Evolutionary conservation across 805 yeast species (phyloP).

Genomic region (Cyberlindnera saturnus): DNA sequence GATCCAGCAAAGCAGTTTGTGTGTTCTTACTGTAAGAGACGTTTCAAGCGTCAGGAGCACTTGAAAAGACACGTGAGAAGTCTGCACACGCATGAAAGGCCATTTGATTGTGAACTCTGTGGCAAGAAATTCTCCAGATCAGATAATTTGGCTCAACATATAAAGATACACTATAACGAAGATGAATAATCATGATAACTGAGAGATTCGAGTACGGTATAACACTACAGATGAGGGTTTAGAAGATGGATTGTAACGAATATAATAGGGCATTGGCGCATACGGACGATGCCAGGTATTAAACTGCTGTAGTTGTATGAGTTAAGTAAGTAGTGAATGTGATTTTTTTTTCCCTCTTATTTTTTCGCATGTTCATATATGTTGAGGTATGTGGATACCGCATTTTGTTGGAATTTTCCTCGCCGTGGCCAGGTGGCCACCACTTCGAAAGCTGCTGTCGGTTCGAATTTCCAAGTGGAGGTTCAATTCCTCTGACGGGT

Average conservation of each 20-base stretch:
- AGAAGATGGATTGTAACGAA: not conserved
- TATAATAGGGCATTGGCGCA: not conserved
- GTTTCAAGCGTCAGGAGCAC: conserved; percentile 73
- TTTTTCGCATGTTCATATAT: no score
- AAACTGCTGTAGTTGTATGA: no score
- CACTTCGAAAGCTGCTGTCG: conserved; percentile 5
- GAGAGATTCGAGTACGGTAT: no score
- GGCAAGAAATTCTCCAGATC: conserved; percentile 59
- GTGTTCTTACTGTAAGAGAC: conserved; percentile 58
- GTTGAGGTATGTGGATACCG: not conserved
- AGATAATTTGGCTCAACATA: conserved; percentile 62
- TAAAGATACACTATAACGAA: conserved; percentile 43
- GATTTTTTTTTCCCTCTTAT: no score
- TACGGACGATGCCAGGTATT: no score
- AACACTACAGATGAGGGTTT: no score
- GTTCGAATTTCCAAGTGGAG: conserved; percentile 14
- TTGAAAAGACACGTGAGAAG: conserved; percentile 69
- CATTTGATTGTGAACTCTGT: conserved; percentile 56
- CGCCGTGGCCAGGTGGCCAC: conserved; percentile 17
- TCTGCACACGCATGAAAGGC: conserved; percentile 68
- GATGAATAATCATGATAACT: conserved; percentile 2
- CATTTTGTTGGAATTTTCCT: conserved; percentile 8
- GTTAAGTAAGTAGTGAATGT: no score
- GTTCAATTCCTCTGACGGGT: not conserved
- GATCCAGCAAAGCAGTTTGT: conserved; percentile 52